Evolutionary conservation across 805 yeast species (phyloP), one percentile per base, ranked within the genome.

Genomic region (Hanseniaspora taiwanica): DNA sequence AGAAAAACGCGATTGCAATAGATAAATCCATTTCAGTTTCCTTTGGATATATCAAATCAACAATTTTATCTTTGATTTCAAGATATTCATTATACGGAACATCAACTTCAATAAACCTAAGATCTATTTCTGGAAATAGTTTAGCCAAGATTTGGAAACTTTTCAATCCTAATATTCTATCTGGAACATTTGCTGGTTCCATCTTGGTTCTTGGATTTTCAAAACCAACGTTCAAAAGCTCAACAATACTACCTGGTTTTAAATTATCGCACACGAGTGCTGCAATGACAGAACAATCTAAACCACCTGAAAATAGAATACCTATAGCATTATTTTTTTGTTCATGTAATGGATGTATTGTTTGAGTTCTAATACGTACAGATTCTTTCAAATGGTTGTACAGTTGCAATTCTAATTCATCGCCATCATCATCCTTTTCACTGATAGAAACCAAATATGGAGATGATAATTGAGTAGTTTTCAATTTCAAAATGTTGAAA

Each of bases 21-120:
- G 95, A 82, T 18, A 86, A 60, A 57, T 91, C 99, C 97, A 91
- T 91, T 47, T 86, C 97, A 0, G 96, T 86, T 35, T 72, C 68
- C 44, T 77, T 74, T 0, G 99, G 98, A 51, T 68, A 77, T 70
- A 91, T 91, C 34, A 89, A 62, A 20, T 69, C 62, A 35, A 66
- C 58, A 0, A 89, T 94, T 2, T 62, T 56, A 1, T 63, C 58
- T 39, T 68, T 70, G 27, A 71, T 71, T 2, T 51, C 34, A 8
- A 72, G 50, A 60, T 85, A 84, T 37, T 74, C 78, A 5, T 71
- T 72, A 51, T 80, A 87, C 1, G 81, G 62, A 2, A 91, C 81
- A 52, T 91, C 72, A 4, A 83, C 67, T 50, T 86, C 87, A 2
- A 81, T 66, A 25, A 89, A 46, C 19, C 52, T 56, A 35, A 78